Base-by-base conservation (phyloP, 768 basidiomycete genomes). In the Flagelloscypha sp. region DNA sequence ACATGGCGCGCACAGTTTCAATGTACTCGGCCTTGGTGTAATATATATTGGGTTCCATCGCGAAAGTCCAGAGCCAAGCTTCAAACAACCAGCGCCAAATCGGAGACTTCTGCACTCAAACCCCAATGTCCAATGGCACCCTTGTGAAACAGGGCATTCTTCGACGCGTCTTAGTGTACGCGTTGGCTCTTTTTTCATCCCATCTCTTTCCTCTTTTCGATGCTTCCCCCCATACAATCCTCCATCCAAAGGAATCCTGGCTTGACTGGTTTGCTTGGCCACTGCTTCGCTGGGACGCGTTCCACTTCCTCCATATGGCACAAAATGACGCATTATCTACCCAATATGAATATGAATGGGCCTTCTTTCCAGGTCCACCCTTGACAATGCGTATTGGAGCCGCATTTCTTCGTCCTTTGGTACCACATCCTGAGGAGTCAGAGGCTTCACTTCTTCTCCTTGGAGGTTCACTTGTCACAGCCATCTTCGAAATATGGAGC, bases 1-100 rank as follows among this genome's bases (percentile, higher is more conserved):
- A 25, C 20, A 37, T 12, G 7, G n/a, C 31, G 27, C 69, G 38
- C 55, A 87, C 87, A 37, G 87, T 92, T 63, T 92, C 88, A 29
- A 92, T 92, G 58, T 80, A 90, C 57, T 92, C 88, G 20, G 75
- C 63, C 44, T 81, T 80, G 9, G 80, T 74, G 54, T 90, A 89
- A 59, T 77, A 82, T 25, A 88, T 75, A 6, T 79, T 79, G 12
- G 74, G 60, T 20, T 86, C 81, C 81, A 85, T 83, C 23, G 36
- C 16, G 36, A 40, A 22, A 15, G 37, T 22, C 24, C 17, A 9
- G 9, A 35, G 10, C 9, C 10, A 32, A 32, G 30, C 25, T 9
- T 27, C 9, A 27, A 9, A 27, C 13, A 27, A n/a, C n/a, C n/a
- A n/a, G n/a, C n/a, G n/a, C n/a, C n/a, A n/a, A n/a, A n/a, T n/a